Conservation (phyloP, 1,139 yeast species). For the Debaryomycetaceae sp. region DNA sequence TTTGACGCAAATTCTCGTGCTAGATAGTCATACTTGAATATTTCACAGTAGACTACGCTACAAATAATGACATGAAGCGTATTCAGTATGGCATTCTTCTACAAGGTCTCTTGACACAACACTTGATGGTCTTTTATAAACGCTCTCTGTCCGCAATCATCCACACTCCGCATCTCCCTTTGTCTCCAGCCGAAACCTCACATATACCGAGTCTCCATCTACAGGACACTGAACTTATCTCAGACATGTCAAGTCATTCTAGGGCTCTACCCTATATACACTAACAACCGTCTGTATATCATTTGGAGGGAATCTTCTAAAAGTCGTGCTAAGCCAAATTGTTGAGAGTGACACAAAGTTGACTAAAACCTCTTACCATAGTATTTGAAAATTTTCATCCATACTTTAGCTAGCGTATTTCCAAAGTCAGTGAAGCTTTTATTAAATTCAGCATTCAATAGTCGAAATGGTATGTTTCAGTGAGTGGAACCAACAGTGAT, state of each 20-base stretch:
- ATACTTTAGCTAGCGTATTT: not conserved
- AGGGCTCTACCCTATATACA: constrained; percentile 1
- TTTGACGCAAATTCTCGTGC: too few species aligned
- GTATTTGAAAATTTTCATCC: not conserved
- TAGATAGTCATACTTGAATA: too few species aligned
- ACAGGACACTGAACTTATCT: too few species aligned
- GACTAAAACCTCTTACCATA: not conserved
- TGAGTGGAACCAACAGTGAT: not conserved
- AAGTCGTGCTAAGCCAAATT: not conserved
- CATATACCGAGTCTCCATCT: too few species aligned
- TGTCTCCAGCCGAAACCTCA: too few species aligned
- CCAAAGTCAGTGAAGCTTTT: not conserved
- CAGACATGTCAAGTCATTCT: not conserved
- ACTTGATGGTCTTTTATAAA: too few species aligned
- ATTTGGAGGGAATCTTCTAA: not conserved
- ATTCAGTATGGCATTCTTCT: too few species aligned
- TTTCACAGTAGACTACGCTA: too few species aligned
- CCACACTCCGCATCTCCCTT: too few species aligned
- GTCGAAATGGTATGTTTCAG: constrained; percentile 22
- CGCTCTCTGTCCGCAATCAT: too few species aligned
- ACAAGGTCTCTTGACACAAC: too few species aligned
- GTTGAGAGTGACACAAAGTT: not conserved
- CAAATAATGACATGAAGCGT: too few species aligned
- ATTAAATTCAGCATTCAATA: constrained; percentile 7
- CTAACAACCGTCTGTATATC: not conserved